Base-by-base conservation (phyloP, 129 eudicot genomes). In the Arctium minus region DNA sequence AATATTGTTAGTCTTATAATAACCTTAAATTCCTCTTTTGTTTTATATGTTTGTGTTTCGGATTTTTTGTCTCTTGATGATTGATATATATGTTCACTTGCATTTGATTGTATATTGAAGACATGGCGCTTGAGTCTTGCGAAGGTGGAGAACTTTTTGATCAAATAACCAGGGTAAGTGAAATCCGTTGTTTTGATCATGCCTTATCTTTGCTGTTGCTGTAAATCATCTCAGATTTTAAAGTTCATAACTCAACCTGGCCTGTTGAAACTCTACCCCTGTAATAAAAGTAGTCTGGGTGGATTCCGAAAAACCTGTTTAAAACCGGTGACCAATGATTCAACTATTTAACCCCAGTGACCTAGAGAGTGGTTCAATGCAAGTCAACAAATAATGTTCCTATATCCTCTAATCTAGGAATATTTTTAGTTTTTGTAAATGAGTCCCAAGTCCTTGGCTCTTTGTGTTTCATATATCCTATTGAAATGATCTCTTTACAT, bases 61-160 rank as follows among this genome's bases (percentile, higher is more conserved):
- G 35, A 56, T 60, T 5, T 76, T 73, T 74, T 17, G 67, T 68
- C 13, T 77, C n/a, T 56, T 76, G 35, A 81, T 30, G 30, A 36
- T 36, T 65, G 83, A n/a, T 79, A 79, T 75, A 70, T 70, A 62
- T 84, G 75, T 79, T 85, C 83, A 30, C 79, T 8, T 83, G 75
- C 80, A 62, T 85, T 72, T 60, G 44, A 77, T 75, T 85, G 7
- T 80, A 53, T 85, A 68, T 48, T 76, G 81, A 31, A 93, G 99
- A 96, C 80, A 96, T 96, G 99, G 99, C 98, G 9, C 99, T 96
- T 8, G 99, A 96, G 87, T 89, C 99, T 44, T 93, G 99, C 86
- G 99, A 96, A 89, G 99, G 97, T 64, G 99, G 98, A 79, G 99
- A 96, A 80, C 97, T 96, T 84, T 96, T 96, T 81, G 98, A 96